A percentile compares a stretch with the other conserved stretches of the same genome.
Evolutionary conservation across 1,284 basidiomycete genomes (phyloP).

Genomic region (Austroboletus novae-zelandiae): DNA sequence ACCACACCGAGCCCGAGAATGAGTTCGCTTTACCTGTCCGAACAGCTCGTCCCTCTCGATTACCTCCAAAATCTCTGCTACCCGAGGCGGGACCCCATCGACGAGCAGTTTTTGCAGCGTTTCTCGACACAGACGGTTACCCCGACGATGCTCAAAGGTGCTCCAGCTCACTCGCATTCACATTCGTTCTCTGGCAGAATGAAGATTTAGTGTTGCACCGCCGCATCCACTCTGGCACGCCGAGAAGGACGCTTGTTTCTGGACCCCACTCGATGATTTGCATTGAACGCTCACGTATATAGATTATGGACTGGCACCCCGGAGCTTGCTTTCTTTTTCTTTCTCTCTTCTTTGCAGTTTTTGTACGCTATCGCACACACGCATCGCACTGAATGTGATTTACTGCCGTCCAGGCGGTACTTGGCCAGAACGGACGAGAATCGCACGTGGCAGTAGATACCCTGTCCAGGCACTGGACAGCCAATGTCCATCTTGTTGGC

Average conservation of each 20-base stretch:
- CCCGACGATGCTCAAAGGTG: conserved; percentile 21
- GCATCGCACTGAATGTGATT: conserved; percentile 17
- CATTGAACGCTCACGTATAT: conserved; percentile 29
- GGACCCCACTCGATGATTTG: conserved; percentile 9
- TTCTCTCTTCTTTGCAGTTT: conserved; percentile 2
- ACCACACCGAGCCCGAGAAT: conserved; percentile 34
- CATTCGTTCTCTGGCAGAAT: conserved; percentile 31
- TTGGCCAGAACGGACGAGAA: background rate
- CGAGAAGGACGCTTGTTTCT: conserved; percentile 3
- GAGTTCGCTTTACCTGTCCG: conserved; percentile 27
- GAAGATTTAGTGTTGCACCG: conserved; percentile 11
- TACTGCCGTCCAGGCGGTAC: conserved; percentile 5
- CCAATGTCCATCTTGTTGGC: background rate
- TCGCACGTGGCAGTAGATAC: conserved; percentile 11
- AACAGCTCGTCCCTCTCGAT: conserved; percentile 57
- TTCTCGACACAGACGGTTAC: conserved; percentile 37
- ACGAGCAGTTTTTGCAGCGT: conserved; percentile 56
- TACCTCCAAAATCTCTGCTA: conserved; percentile 51
- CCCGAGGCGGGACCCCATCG: conserved; percentile 53
- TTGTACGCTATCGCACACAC: conserved; percentile 26
- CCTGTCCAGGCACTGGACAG: background rate
- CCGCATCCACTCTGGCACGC: background rate
- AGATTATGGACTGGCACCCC: conserved; percentile 29
- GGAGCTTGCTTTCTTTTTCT: conserved; percentile 16
- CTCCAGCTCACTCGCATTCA: conserved; percentile 13